A percentile compares a stretch with the other conserved stretches of the same genome.
These are phyloP conservation scores for Luzula sylvatica DNA, from an alignment of 176 grass and related monocot genomes.

Conservation along the genomic window DNA sequence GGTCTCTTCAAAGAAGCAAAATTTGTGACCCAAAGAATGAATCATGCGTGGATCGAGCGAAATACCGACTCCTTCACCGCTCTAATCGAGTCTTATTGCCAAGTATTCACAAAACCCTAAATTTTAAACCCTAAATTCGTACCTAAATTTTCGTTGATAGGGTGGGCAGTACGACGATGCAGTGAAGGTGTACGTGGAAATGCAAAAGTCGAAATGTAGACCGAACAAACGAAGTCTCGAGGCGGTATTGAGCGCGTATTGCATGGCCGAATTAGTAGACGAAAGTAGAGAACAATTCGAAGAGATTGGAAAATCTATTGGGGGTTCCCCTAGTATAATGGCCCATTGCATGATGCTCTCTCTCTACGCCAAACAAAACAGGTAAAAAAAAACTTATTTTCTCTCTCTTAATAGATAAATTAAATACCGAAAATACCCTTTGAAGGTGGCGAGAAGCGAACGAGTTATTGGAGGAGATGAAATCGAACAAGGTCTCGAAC, in stretches of 20 bases:
- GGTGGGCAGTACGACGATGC: constrained; percentile 67
- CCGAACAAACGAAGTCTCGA: constrained; percentile 77
- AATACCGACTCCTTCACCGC: constrained; percentile 67
- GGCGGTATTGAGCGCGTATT: constrained; percentile 73
- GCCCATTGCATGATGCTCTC: constrained; percentile 88
- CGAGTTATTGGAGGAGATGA: constrained; percentile 85
- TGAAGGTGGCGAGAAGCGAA: constrained; percentile 75
- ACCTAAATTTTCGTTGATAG: constrained; percentile 22
- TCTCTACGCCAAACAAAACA: constrained; percentile 78
- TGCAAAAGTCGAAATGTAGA: constrained; percentile 82
- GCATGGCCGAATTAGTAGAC: constrained; percentile 70
- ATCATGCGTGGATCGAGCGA: constrained; percentile 68
- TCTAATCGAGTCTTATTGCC: constrained; percentile 58
- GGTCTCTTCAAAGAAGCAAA: constrained; percentile 75
- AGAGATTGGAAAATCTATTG: constrained; percentile 41
- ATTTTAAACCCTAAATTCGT: too few species aligned
- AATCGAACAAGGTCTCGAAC: constrained; percentile 55
- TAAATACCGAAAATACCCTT: background rate
- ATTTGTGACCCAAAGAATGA: constrained; percentile 65
- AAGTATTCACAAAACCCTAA: background rate
- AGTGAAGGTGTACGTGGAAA: constrained; percentile 74
- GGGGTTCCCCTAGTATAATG: constrained; percentile 46
- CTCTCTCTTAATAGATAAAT: background rate
- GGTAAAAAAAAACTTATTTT: constrained; percentile 34
- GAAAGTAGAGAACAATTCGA: constrained; percentile 96